Conservation (phyloP, 2,329 filamentous ascomycete species). For the Exophiala sp. region DNA sequence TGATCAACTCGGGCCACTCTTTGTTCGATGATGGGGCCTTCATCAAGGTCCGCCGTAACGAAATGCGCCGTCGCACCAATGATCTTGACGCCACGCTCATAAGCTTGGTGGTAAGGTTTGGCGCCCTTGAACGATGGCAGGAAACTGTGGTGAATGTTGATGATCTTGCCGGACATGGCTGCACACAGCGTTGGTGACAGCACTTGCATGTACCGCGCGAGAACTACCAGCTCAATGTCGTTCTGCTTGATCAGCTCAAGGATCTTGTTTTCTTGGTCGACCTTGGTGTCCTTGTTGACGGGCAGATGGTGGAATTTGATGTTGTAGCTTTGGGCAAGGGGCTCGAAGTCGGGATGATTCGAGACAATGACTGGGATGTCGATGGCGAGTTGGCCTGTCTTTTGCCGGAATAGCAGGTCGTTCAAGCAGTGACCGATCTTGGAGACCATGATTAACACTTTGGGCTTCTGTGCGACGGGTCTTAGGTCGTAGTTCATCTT, state of each 20-base stretch:
- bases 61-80: slow-evolving; percentile 84
- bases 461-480: slow-evolving; percentile 65
- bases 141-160: slow-evolving; percentile 91
- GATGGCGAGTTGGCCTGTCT: slow-evolving; percentile 69
- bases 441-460: slow-evolving; percentile 82
- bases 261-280: slow-evolving; percentile 67
- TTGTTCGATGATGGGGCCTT: slow-evolving; percentile 87
- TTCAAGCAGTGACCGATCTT: slow-evolving; percentile 86
- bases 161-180: slow-evolving; percentile 79
- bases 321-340: slow-evolving; percentile 68
- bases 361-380: slow-evolving; percentile 76
- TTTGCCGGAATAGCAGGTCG: slow-evolving; percentile 75
- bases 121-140: slow-evolving; percentile 84
- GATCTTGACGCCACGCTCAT: slow-evolving; percentile 82
- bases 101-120: slow-evolving; percentile 84
- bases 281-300: slow-evolving; percentile 73
- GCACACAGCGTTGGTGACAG: slow-evolving; percentile 69
- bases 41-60: slow-evolving; percentile 78
- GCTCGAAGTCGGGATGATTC: slow-evolving; percentile 71
- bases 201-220: slow-evolving; percentile 87
- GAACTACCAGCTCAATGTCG: slow-evolving; percentile 71
- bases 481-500: slow-evolving; percentile 69
- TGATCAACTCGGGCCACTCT: slow-evolving; percentile 74
- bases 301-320: slow-evolving; percentile 79
- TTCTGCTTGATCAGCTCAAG: slow-evolving; percentile 67